phyloP scores from a whole-genome alignment of 345 rosid genomes.

The Eucalyptus sideroxylon region DNA sequence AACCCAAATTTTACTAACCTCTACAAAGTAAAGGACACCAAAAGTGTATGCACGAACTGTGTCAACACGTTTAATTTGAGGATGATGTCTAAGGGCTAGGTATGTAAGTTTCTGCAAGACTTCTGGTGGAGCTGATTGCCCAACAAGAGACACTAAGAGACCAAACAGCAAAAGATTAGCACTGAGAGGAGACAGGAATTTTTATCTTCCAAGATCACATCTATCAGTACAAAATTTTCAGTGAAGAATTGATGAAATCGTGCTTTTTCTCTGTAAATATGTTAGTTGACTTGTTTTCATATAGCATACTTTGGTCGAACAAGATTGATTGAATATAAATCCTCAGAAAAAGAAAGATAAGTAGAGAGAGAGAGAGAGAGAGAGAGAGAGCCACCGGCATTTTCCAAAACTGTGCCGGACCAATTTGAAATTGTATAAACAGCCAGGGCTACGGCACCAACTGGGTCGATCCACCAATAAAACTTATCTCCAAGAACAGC shows the following conservation, averaged over 20 bases:
- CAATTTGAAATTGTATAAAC: constrained; percentile 8
- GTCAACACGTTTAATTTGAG: constrained; percentile 6
- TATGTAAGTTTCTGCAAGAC: constrained; percentile 12
- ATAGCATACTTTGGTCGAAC: neutral
- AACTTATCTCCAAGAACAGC: constrained; percentile 6
- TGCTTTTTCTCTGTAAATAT: neutral
- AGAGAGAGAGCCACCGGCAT: neutral
- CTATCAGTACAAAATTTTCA: neutral
- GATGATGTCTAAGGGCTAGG: constrained; percentile 4
- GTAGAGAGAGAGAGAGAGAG: neutral
- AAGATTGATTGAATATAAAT: neutral
- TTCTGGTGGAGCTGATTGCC: constrained; percentile 17
- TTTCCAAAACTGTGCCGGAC: constrained; percentile 12
- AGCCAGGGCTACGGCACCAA: constrained; percentile 10
- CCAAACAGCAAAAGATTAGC: neutral
- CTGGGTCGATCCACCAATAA: constrained; percentile 19
- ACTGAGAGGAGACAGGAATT: too few species aligned
- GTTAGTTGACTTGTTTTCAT: neutral
- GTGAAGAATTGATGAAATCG: neutral
- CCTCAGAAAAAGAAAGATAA: neutral
- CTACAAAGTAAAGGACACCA: constrained; percentile 10
- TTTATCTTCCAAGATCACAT: neutral
- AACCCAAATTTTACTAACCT: neutral
- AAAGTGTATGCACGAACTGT: constrained; percentile 19
- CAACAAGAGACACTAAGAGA: constrained; percentile 2